phyloP scores from a whole-genome alignment of 139 green algal species.

The Diplosphaera chodatii region DNA sequence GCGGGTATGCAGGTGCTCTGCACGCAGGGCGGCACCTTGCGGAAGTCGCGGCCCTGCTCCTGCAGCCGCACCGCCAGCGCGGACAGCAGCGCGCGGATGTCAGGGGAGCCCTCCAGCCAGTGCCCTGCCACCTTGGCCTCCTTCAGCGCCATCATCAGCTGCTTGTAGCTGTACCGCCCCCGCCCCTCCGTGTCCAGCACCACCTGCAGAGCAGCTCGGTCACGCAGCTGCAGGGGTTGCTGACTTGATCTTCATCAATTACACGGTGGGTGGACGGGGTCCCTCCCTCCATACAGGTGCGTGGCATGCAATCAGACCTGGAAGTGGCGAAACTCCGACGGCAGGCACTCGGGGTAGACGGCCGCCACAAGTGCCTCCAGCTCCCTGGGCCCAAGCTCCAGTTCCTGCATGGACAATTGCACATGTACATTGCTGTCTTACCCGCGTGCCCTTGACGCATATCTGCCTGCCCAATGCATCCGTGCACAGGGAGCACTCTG shows the following conservation, averaged over 20 bases:
- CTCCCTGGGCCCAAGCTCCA: background rate
- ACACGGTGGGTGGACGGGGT: too few relatives aligned
- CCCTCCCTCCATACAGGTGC: too few relatives aligned
- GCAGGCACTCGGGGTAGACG: background rate
- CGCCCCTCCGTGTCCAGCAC: background rate
- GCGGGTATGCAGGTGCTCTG: too few relatives aligned
- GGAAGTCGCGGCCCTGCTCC: constrained; percentile 2
- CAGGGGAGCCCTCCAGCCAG: background rate
- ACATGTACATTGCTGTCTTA: too few relatives aligned
- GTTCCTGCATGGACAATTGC: too few relatives aligned
- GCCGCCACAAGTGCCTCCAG: background rate
- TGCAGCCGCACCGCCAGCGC: background rate
- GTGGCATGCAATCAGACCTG: too few relatives aligned
- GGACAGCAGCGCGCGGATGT: background rate
- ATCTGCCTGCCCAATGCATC: too few relatives aligned
- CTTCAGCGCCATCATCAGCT: constrained; percentile 2
- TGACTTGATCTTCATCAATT: too few relatives aligned
- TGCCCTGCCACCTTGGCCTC: background rate
- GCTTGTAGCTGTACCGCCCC: background rate
- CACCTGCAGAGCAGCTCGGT: background rate
- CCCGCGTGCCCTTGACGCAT: too few relatives aligned
- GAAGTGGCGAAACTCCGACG: background rate
- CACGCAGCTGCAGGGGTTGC: too few relatives aligned
- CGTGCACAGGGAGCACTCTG: too few relatives aligned
- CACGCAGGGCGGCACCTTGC: background rate